Percentiles rank a stretch among this genome's conserved stretches.
Conservation (phyloP, 345 rosid genomes). For the Capsella bursapastoris region DNA sequence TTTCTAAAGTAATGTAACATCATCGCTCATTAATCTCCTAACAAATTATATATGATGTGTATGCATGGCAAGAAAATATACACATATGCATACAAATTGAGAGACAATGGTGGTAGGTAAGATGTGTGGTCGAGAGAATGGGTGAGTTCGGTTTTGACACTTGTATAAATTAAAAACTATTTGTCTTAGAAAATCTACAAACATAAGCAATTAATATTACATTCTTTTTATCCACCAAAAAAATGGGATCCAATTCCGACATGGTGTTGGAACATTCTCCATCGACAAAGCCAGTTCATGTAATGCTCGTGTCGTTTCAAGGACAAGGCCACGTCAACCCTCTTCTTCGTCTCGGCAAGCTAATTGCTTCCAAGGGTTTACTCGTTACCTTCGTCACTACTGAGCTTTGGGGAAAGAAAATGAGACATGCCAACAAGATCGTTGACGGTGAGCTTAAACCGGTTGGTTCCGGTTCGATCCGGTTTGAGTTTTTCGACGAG, state of each 20-base stretch:
- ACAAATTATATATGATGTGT: not conserved
- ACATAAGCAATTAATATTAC: not conserved
- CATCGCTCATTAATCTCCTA: too few relatives aligned
- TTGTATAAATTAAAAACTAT: not conserved
- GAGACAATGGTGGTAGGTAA: not conserved
- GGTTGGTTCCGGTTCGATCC: conserved; percentile 61
- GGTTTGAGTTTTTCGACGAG: conserved; percentile 73
- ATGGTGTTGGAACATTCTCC: conserved; percentile 9
- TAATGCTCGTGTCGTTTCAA: conserved; percentile 72
- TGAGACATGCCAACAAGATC: conserved; percentile 58
- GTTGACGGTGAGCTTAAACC: conserved; percentile 53
- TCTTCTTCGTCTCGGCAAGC: conserved; percentile 68
- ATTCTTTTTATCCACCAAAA: not conserved
- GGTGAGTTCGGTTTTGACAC: too few relatives aligned
- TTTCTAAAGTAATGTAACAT: too few relatives aligned
- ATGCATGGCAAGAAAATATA: not conserved
- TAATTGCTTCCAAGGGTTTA: conserved; percentile 68
- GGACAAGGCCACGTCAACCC: conserved; percentile 88
- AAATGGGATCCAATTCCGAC: conserved; percentile 28
- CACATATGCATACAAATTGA: not conserved
- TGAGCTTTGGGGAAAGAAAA: conserved; percentile 51
- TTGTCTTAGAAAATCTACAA: not conserved
- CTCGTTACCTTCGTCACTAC: conserved; percentile 69
- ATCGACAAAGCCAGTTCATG: conserved; percentile 44
- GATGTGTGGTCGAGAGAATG: conserved; percentile 27